These are phyloP conservation scores for Gryganskiella cystojenkinii DNA, from an alignment of 192 early-diverging fungal genomes.

Conservation along the genomic window DNA sequence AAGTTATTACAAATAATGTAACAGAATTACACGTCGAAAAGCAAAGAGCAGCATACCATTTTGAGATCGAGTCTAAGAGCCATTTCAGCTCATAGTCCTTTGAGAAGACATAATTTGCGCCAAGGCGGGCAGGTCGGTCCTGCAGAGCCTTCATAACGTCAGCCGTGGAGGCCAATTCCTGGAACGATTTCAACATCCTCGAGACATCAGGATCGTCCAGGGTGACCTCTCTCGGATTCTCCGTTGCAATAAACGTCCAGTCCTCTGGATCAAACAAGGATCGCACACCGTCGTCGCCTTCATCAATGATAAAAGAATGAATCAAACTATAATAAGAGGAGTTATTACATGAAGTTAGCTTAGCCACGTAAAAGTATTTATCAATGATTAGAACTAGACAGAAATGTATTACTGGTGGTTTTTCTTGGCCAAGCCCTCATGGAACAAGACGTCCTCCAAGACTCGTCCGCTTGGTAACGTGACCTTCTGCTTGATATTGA, in stretches of 20 bases:
- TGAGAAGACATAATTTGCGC: background rate
- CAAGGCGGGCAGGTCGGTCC: conserved; percentile 5
- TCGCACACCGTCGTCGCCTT: background rate
- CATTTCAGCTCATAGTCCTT: conserved; percentile 12
- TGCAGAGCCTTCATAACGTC: conserved; percentile 3
- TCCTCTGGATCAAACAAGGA: background rate
- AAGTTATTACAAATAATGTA: background rate
- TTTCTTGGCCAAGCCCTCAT: background rate
- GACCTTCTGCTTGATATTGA: conserved; percentile 12
- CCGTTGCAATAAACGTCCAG: conserved; percentile 4
- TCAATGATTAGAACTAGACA: no score
- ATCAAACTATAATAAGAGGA: conserved; percentile 7
- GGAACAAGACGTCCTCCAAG: conserved; percentile 14
- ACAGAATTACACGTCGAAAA: no score
- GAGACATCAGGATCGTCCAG: conserved; percentile 1
- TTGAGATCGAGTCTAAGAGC: conserved; percentile 9
- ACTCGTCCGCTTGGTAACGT: conserved; percentile 5
- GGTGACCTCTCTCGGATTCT: background rate
- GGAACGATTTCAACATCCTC: background rate
- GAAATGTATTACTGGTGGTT: conserved; percentile 9
- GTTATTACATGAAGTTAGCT: background rate
- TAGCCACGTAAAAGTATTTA: background rate
- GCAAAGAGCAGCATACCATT: conserved; percentile 6
- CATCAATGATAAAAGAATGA: conserved; percentile 22
- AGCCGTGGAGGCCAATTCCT: background rate